Conservation (phyloP, 441 rosid genomes). For the Kokia cookei region DNA sequence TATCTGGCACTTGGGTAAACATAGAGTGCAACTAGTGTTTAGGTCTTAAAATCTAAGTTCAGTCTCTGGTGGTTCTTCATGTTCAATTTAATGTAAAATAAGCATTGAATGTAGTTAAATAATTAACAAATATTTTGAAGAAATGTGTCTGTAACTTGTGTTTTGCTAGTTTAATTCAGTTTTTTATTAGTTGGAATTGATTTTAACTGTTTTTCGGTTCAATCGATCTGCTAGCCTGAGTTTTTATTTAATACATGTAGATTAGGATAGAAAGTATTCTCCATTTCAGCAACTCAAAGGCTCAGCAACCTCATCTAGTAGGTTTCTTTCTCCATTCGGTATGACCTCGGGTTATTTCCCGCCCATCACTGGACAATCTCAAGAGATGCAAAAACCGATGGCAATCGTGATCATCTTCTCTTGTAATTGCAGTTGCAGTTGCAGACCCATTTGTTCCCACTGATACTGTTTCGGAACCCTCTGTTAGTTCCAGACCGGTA, state of each 20-base stretch:
- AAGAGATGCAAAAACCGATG: slow-evolving; percentile 67
- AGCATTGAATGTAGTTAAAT: too few species aligned
- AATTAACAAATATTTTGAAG: too few species aligned
- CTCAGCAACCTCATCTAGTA: slow-evolving; percentile 25
- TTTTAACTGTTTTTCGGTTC: too few species aligned
- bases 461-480: slow-evolving; percentile 18
- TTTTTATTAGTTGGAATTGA: too few species aligned
- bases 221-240: too few species aligned
- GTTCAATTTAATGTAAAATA: not conserved
- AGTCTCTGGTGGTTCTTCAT: not conserved
- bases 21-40: not conserved
- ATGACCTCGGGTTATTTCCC: slow-evolving; percentile 84
- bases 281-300: not conserved
- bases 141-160: too few species aligned
- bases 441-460: slow-evolving; percentile 56
- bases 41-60: not conserved
- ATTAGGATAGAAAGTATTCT: too few species aligned
- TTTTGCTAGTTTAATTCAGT: too few species aligned
- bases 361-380: slow-evolving; percentile 62
- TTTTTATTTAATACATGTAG: too few species aligned
- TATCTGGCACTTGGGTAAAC: not conserved
- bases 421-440: slow-evolving; percentile 16
- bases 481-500: slow-evolving; percentile 38
- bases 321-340: slow-evolving; percentile 84
- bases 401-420: slow-evolving; percentile 17